These are phyloP conservation scores for Corylus avellana DNA, from an alignment of 306 rosid species.

Conservation along the genomic window DNA sequence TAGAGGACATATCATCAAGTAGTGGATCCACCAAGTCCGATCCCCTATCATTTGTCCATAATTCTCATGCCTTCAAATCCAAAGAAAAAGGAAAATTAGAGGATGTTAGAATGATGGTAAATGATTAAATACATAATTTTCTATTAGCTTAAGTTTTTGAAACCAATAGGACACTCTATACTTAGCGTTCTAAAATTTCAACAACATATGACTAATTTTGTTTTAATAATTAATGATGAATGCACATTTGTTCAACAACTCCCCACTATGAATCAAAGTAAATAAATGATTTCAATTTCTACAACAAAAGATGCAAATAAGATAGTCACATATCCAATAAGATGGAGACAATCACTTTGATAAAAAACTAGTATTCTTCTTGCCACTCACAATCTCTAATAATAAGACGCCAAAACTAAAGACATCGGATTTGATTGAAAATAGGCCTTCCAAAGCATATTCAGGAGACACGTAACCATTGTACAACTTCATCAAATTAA, in stretches of 20 bases:
- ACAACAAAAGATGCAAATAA: neutral
- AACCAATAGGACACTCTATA: no score
- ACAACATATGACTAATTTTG: no score
- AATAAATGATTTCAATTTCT: neutral
- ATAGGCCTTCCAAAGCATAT: no score
- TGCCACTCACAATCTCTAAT: constrained; percentile 19
- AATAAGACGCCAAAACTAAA: no score
- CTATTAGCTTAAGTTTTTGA: no score
- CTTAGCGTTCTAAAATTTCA: no score
- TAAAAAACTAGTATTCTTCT: constrained; percentile 19
- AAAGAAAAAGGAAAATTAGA: neutral
- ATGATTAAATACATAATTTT: no score
- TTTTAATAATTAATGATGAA: no score
- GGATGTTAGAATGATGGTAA: neutral
- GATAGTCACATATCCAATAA: constrained; percentile 33
- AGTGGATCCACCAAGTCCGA: constrained; percentile 27
- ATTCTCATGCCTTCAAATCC: constrained; percentile 37
- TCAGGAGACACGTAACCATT: no score
- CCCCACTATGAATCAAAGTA: neutral
- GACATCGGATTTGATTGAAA: no score
- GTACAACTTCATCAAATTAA: no score
- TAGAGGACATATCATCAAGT: neutral
- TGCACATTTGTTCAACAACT: neutral
- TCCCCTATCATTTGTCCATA: constrained; percentile 29
- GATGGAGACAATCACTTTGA: neutral